phyloP scores from a whole-genome alignment of 768 basidiomycete genomes.

The Mycena capillaripes region DNA sequence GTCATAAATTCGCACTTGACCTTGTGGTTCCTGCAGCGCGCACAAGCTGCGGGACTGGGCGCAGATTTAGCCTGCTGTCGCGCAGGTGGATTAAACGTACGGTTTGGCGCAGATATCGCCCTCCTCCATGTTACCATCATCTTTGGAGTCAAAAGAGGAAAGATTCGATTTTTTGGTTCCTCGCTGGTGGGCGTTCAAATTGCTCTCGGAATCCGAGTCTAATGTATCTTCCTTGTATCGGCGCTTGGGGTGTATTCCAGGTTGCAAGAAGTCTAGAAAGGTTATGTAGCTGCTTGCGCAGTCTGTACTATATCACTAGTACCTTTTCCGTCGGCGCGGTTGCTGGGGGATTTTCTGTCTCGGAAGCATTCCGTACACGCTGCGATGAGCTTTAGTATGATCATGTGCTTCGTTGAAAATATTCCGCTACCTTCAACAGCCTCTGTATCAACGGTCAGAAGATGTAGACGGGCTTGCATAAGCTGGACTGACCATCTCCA shows the following conservation, averaged over 20 bases:
- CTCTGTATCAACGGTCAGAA: background rate
- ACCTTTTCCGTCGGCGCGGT: background rate
- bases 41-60: constrained; percentile 71
- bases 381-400: background rate
- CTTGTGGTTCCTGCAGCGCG: constrained; percentile 76
- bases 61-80: constrained; percentile 20
- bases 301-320: background rate
- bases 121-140: too few species aligned
- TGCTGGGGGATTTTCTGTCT: background rate
- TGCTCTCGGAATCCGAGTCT: too few species aligned
- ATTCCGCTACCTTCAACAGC: background rate
- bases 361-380: background rate
- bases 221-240: background rate
- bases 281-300: background rate
- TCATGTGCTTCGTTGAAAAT: too few species aligned
- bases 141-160: too few species aligned
- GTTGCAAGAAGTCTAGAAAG: background rate
- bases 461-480: background rate
- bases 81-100: constrained; percentile 41
- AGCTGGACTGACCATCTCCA: constrained; percentile 13
- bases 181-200: too few species aligned
- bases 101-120: constrained; percentile 58
- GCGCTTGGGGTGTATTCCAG: background rate
- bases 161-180: too few species aligned
- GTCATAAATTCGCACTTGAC: constrained; percentile 84